Evolutionary conservation across 1,284 basidiomycete species (phyloP), one percentile per base, ranked within the genome.

Genomic region (Cutaneotrichosporon sp.): DNA sequence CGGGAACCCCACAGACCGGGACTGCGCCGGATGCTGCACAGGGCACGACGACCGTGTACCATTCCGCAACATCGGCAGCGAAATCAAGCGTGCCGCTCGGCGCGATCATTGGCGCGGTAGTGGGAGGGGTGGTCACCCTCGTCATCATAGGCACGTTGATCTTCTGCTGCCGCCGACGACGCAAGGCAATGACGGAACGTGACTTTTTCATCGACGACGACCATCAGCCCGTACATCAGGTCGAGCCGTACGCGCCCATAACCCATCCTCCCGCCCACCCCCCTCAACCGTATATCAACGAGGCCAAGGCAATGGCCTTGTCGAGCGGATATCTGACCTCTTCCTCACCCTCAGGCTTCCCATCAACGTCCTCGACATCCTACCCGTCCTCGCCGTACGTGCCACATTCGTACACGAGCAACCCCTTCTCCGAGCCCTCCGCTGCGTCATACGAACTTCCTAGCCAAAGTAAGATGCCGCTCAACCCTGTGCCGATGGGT

Each of bases 31-130:
- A 26, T 26, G 26, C 26, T 26, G 26, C 26, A 26, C 26, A 26
- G 26, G 26, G 26, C 26, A 26, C 26, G 26, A 26, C 26, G 26
- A 26, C 26, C 26, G 26, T 26, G 26, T 26, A 26, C 26, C 26
- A 31, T 3, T 30, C 51, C 4, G 18, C 51, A 14, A 3, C 30
- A 11, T 31, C 26, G 30, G 16, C 14, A 30, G 5, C 16, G 16
- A 34, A 18, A 5, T 46, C 51, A 9, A 14, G 31, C 30, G 16
- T 34, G 6, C 60, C 78, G 62, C 79, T 66, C 69, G 69, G n/a
- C 76, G 78, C 79, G 1, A 81, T 81, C 38, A 79, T 76, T 11
- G 80, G 80, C 38, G 80, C 78, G 49, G 78, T 79, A 21, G 71
- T 81, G n/a, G 80, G 80, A 26, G 80, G 80, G 58, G 69, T 78